Percentiles rank a stretch among this genome's conserved stretches.
Conservation (phyloP, 495 filamentous ascomycete species). For the Trichoderma reesei region DNA sequence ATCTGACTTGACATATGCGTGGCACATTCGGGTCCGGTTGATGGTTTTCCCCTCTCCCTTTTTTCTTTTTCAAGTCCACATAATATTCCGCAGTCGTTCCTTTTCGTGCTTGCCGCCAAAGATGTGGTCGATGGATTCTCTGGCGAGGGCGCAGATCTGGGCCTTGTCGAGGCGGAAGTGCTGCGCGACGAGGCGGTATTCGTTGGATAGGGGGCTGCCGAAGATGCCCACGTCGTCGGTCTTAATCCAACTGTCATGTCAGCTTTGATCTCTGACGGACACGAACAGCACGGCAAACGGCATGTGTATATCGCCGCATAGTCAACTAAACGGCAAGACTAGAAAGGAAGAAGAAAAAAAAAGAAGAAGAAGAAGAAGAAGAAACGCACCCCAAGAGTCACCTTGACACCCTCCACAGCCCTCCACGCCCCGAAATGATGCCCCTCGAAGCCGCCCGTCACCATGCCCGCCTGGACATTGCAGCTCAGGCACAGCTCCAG, state of each 20-base stretch:
- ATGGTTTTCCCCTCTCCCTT: too few relatives aligned
- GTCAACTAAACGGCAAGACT: background rate
- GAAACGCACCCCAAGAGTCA: constrained; percentile 46
- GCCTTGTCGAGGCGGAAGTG: constrained; percentile 51
- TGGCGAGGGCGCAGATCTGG: constrained; percentile 48
- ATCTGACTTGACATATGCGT: too few relatives aligned
- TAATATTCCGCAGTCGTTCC: constrained; percentile 32
- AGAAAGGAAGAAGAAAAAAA: background rate
- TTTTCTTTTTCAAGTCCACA: background rate
- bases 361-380: constrained; percentile 7
- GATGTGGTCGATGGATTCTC: constrained; percentile 48
- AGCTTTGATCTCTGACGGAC: too few relatives aligned
- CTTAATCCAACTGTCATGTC: too few relatives aligned
- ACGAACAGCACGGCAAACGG: too few relatives aligned
- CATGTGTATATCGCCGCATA: too few relatives aligned
- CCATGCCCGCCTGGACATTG: constrained; percentile 71
- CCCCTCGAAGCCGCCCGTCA: constrained; percentile 51
- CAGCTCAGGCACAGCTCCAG: constrained; percentile 74
- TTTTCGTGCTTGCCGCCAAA: constrained; percentile 58
- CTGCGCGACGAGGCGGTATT: constrained; percentile 63
- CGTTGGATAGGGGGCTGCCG: constrained; percentile 66
- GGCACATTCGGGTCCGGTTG: background rate
- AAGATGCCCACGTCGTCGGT: constrained; percentile 87
- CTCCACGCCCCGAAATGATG: constrained; percentile 68
- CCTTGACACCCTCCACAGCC: constrained; percentile 34